A percentile compares a stretch with the other conserved stretches of the same genome.
Conservation (phyloP, 2,329 filamentous ascomycete species). For the Ceratocystis alfenasii region DNA sequence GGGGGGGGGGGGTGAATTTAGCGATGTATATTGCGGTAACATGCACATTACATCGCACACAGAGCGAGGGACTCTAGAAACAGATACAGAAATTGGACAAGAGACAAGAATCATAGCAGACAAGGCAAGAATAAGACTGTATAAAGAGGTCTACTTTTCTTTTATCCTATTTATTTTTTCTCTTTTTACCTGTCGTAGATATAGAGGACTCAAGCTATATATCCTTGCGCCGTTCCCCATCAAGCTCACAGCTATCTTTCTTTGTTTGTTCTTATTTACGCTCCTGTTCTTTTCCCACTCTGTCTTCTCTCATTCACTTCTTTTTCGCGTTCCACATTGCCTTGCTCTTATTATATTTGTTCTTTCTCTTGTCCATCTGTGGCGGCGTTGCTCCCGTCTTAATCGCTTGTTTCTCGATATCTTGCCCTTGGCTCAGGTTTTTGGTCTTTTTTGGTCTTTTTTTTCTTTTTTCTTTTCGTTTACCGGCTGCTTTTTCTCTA, state of each 20-base stretch:
- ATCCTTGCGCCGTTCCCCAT: slow-evolving; percentile 7
- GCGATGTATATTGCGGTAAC: too few species aligned
- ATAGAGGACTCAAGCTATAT: not conserved
- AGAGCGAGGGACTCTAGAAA: not conserved
- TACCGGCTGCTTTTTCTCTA: not conserved
- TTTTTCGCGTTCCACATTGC: not conserved
- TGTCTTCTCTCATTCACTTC: not conserved
- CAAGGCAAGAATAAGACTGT: not conserved
- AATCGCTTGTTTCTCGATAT: slow-evolving; percentile 24
- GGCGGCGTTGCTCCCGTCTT: slow-evolving; percentile 21
- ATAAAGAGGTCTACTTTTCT: not conserved
- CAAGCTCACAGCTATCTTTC: not conserved
- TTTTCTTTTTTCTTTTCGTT: not conserved
- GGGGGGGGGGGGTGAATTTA: too few species aligned
- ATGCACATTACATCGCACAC: not conserved
- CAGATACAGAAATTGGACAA: not conserved
- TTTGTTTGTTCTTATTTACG: slow-evolving; percentile 4
- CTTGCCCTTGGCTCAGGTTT: slow-evolving; percentile 14
- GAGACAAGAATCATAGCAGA: not conserved
- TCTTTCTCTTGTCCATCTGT: not conserved
- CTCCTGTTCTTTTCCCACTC: slow-evolving; percentile 13
- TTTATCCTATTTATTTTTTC: not conserved
- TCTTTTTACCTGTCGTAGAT: not conserved
- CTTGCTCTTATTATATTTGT: slow-evolving; percentile 5
- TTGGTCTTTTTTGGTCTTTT: not conserved